These are phyloP conservation scores for Solanum sparsipilum DNA, from an alignment of 257 asterid genomes.

Conservation along the genomic window DNA sequence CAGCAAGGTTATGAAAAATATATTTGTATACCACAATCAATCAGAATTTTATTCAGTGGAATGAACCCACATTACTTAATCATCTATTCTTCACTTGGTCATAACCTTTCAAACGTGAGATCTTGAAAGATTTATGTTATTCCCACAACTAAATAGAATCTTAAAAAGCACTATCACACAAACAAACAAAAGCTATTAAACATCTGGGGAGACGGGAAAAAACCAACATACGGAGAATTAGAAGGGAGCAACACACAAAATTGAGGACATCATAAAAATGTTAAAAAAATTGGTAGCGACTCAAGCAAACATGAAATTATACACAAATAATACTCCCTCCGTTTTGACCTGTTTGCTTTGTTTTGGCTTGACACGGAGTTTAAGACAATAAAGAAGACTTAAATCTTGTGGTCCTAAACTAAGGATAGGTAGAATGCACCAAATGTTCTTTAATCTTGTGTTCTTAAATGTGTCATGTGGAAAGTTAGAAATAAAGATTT, in stretches of 20 bases:
- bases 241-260: not conserved
- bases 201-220: not conserved
- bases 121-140: not conserved
- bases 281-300: not conserved
- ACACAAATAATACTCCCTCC: not conserved
- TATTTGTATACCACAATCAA: not conserved
- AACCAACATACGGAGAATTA: not conserved
- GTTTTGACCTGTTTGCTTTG: not conserved
- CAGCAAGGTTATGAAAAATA: not conserved
- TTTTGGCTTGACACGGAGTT: not conserved
- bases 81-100: not conserved
- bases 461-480: not conserved
- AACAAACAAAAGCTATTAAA: not conserved
- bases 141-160: not conserved
- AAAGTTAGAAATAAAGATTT: not conserved
- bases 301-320: not conserved
- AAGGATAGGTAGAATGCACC: not conserved
- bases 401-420: not conserved
- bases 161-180: not conserved
- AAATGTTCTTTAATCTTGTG: not conserved
- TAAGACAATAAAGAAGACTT: not conserved
- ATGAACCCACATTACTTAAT: not conserved
- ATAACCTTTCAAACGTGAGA: not conserved
- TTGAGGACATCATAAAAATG: not conserved
- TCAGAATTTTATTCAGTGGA: not conserved